Conservation (phyloP, 2,329 filamentous ascomycete genomes). For the Scedosporium boydii region DNA sequence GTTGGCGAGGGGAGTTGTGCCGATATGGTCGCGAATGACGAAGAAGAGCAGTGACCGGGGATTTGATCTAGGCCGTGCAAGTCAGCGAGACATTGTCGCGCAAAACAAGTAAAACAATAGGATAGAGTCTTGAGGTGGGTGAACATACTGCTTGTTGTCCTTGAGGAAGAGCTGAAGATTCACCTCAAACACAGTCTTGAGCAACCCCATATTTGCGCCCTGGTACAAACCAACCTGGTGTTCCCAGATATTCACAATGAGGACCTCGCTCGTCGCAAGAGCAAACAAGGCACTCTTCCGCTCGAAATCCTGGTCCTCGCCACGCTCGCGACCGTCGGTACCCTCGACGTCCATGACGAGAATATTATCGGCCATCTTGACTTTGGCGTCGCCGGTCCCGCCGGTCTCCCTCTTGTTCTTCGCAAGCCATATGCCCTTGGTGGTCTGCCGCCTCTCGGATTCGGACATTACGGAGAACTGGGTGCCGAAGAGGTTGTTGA, state of each 20-base stretch:
- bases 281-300: conserved; percentile 96
- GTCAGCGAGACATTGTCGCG: background rate
- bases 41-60: conserved; percentile 93
- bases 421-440: conserved; percentile 99
- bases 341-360: conserved; percentile 99
- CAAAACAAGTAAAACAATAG: conserved; percentile 1
- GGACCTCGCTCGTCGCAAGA: conserved; percentile 90
- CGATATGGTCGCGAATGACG: conserved; percentile 94
- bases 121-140: background rate
- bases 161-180: conserved; percentile 96
- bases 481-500: conserved; percentile 93
- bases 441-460: conserved; percentile 86
- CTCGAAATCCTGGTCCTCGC: conserved; percentile 98
- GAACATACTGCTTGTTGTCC: conserved; percentile 76
- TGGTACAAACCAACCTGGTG: conserved; percentile 97
- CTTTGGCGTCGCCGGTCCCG: conserved; percentile 15
- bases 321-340: conserved; percentile 89
- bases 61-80: conserved; percentile 49
- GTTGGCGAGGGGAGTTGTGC: conserved; percentile 81
- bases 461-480: conserved; percentile 98
- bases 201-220: conserved; percentile 94
- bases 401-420: conserved; percentile 70
- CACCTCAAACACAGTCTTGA: conserved; percentile 99
- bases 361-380: conserved; percentile 89
- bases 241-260: conserved; percentile 99